These are phyloP conservation scores for Euphorbia peplus DNA, from an alignment of 345 rosid species.

Conservation along the genomic window DNA sequence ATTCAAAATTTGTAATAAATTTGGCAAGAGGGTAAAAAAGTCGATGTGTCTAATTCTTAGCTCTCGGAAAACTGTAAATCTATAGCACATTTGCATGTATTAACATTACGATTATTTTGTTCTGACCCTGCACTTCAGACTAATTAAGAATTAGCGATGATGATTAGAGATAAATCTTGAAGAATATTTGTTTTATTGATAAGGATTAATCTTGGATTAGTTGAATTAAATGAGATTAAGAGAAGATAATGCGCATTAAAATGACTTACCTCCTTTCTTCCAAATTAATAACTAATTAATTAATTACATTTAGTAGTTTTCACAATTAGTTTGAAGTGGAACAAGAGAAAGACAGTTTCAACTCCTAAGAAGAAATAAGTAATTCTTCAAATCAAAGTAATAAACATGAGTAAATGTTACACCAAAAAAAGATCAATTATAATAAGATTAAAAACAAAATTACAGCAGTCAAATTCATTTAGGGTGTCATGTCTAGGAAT, in stretches of 20 bases:
- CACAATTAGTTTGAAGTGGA: conserved; percentile 80
- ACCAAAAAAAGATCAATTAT: neutral
- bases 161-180: neutral
- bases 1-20: no score
- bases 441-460: no score
- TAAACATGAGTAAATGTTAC: conserved; percentile 7
- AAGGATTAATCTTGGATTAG: conserved; percentile 3
- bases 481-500: neutral
- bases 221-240: conserved; percentile 17
- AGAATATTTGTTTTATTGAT: neutral
- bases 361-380: conserved; percentile 7
- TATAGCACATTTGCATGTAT: no score
- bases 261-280: conserved; percentile 62
- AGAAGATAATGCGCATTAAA: conserved; percentile 41
- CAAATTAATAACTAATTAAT: neutral
- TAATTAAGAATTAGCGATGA: neutral
- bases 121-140: no score
- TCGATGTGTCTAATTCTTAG: no score
- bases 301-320: no score
- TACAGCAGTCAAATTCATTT: neutral
- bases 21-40: no score
- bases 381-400: conserved; percentile 38
- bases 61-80: no score
- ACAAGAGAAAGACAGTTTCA: conserved; percentile 54
- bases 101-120: no score